Conservation (phyloP, 768 basidiomycete species). For the Boletus rex-veris region DNA sequence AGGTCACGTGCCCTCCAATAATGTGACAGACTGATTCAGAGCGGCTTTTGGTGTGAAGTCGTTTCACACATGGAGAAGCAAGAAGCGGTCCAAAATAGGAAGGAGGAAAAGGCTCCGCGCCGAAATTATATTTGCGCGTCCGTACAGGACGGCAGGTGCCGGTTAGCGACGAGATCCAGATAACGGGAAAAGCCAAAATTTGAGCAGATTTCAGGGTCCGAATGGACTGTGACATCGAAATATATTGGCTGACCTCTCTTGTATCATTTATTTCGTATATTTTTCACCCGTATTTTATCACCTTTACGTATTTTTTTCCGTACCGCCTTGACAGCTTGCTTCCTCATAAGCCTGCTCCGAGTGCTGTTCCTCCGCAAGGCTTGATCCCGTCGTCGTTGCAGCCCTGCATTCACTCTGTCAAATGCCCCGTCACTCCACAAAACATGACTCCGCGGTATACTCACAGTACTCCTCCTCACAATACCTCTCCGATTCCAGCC, state of each 20-base stretch:
- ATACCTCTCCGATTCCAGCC: slow-evolving; percentile 28
- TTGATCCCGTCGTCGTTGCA: slow-evolving; percentile 26
- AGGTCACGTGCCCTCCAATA: no score
- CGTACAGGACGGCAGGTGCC: slow-evolving; percentile 28
- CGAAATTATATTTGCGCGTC: slow-evolving; percentile 31
- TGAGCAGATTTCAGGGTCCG: slow-evolving; percentile 33
- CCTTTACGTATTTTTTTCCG: slow-evolving; percentile 36
- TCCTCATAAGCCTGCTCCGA: slow-evolving; percentile 34
- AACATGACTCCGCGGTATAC: slow-evolving; percentile 24
- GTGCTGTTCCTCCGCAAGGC: slow-evolving; percentile 23
- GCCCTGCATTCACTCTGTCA: slow-evolving; percentile 24
- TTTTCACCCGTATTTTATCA: slow-evolving; percentile 15
- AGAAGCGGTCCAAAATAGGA: slow-evolving; percentile 5
- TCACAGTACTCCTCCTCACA: slow-evolving; percentile 20
- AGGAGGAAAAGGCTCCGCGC: slow-evolving; percentile 24
- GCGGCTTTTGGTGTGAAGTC: slow-evolving; percentile 7
- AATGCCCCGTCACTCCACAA: slow-evolving; percentile 32
- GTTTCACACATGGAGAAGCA: slow-evolving; percentile 20
- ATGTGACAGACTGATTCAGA: no score
- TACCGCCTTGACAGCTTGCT: slow-evolving; percentile 35
- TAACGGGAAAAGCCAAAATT: slow-evolving; percentile 35
- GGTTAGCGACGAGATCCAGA: slow-evolving; percentile 30
- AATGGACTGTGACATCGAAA: no score
- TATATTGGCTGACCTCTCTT: no score
- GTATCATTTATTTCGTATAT: slow-evolving; percentile 26